Evolutionary conservation across 1,284 basidiomycete genomes (phyloP).

Genomic region (Ceratobasidium sp.): DNA sequence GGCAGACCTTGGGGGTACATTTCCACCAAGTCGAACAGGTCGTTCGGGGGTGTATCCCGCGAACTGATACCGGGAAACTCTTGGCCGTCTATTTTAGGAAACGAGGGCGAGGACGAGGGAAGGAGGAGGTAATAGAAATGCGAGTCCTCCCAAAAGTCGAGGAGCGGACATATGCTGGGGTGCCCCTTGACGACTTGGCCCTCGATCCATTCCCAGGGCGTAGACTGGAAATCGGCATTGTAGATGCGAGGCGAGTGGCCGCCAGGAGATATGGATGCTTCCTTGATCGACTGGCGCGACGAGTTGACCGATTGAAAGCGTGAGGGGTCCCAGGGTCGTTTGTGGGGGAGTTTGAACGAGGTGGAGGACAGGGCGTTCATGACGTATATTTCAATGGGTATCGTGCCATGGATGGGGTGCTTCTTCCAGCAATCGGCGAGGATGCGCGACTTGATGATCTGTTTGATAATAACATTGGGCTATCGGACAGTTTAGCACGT

Average conservation of each 20-base stretch:
- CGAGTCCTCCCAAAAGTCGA: conserved; percentile 97
- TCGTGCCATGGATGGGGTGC: conserved; percentile 92
- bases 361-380: conserved; percentile 88
- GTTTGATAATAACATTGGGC: conserved; percentile 86
- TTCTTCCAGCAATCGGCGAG: conserved; percentile 99
- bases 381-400: conserved; percentile 98
- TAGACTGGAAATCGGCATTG: conserved; percentile 34
- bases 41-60: conserved; percentile 50
- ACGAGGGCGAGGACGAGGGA: conserved; percentile 63
- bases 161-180: conserved; percentile 89
- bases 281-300: conserved; percentile 26
- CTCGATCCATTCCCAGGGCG: conserved; percentile 60
- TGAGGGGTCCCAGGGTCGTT: conserved; percentile 79
- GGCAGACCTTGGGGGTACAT: conserved; percentile 85
- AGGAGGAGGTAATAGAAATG: conserved; percentile 95
- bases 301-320: conserved; percentile 43
- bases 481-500: conserved; percentile 42
- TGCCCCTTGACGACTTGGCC: conserved; percentile 79
- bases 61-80: conserved; percentile 30
- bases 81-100: conserved; percentile 46
- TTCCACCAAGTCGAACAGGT: conserved; percentile 97
- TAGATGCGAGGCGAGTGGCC: conserved; percentile 25
- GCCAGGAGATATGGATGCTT: not conserved
- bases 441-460: conserved; percentile 97
- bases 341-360: conserved; percentile 67